Base-by-base conservation (phyloP, 345 rosid species). In the Rhizophora mangle region DNA sequence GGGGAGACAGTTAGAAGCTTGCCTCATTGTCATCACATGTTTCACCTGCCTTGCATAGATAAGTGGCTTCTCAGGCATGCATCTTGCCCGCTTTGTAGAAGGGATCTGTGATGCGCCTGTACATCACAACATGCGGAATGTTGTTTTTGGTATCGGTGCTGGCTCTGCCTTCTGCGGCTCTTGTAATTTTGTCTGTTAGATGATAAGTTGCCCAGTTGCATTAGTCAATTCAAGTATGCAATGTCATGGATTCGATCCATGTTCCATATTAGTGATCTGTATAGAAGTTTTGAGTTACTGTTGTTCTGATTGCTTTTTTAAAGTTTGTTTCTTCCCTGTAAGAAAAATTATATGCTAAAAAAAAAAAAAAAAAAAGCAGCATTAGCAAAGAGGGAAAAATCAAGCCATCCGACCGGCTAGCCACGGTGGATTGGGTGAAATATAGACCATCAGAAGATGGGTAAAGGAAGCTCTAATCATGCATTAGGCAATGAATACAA, bases 11-110 rank as follows among this genome's bases (percentile, higher is more conserved):
- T 85, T 36, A 88, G 99, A 79, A 83, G 96, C 71, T 83, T 96
- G 86, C 99, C 98, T 47, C 94, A 96, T 56, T 96, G 98, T 74
- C 94, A 92, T 76, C 99, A 89, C 88, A 82, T 86, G 96, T 96
- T 96, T 82, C 99, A 96, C 81, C 84, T 89, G 58, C 95, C 94
- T 0, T 90, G 99, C 93, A 96, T 92, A 62, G 99, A 96, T 79
- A 86, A 89, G 73, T 96, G 99, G 99, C 97, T 96, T 53, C 82
- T 76, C 27, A 79, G 72, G 72, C 97, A 92, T 67, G 97, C 87
- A n/a, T 96, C 99, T 54, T 92, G 98, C 80, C 99, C 99, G 0
- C 70, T 96, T 26, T 96, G 99, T 86, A 89, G 99, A 79, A 78
- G 97, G 78, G 92, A 87, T 79, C 91, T 92, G 76, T 95, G 79